These are phyloP conservation scores for Leccinum pachyderme DNA, from an alignment of 1,284 basidiomycete genomes.

Conservation along the genomic window DNA sequence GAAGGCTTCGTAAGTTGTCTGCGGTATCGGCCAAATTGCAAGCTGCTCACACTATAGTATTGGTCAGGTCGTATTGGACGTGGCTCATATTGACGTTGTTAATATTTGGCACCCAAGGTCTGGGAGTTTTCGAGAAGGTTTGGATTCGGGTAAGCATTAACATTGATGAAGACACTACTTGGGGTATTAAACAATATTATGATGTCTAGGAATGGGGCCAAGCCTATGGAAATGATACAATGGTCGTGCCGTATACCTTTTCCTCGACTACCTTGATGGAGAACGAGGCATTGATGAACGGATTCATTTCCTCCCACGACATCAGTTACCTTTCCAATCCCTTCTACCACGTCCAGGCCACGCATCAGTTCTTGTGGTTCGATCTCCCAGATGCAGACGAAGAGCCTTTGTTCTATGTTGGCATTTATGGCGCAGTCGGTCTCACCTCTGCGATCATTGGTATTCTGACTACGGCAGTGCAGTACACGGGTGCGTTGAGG, in stretches of 20 bases:
- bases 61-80: constrained; percentile 48
- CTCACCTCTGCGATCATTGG: constrained; percentile 38
- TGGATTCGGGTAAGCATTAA: constrained; percentile 46
- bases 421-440: constrained; percentile 46
- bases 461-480: constrained; percentile 37
- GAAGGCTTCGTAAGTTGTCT: constrained; percentile 44
- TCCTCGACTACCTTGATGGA: constrained; percentile 29
- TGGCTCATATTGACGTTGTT: constrained; percentile 42
- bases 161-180: not conserved
- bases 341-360: constrained; percentile 15
- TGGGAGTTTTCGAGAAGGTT: constrained; percentile 48
- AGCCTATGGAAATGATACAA: constrained; percentile 36
- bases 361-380: constrained; percentile 20
- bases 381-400: constrained; percentile 43
- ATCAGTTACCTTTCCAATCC: constrained; percentile 13
- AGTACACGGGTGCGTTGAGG: constrained; percentile 48
- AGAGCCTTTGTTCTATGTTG: constrained; percentile 51
- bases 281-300: constrained; percentile 32
- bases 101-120: constrained; percentile 32
- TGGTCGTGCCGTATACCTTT: constrained; percentile 19
- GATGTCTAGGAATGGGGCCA: constrained; percentile 43
- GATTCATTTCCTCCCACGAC: constrained; percentile 19
- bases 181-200: not conserved
- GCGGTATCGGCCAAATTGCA: not conserved
- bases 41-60: not conserved